Percentiles rank a stretch among this genome's conserved stretches.
Evolutionary conservation across 805 yeast genomes (phyloP).

Genomic region (Lipomyces orientalis): DNA sequence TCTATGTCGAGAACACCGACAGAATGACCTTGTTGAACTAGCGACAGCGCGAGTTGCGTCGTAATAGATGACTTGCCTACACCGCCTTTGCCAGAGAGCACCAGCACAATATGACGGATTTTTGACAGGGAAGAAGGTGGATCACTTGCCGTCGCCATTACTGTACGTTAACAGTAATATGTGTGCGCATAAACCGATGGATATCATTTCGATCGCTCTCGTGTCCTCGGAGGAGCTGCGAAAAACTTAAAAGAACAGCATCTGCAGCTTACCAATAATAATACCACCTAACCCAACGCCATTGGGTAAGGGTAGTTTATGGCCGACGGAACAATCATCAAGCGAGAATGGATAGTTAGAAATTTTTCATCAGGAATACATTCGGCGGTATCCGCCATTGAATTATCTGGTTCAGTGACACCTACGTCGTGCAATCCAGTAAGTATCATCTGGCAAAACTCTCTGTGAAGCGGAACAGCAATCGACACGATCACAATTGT

Average conservation of each 20-base stretch:
- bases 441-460: too few relatives aligned
- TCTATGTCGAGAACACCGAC: conserved; percentile 98
- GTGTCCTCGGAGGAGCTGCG: neutral
- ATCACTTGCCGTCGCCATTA: conserved; percentile 2
- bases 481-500: too few relatives aligned
- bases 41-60: conserved; percentile 86
- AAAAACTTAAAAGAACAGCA: too few relatives aligned
- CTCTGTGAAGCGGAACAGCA: too few relatives aligned
- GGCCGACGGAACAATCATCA: too few relatives aligned
- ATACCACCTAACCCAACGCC: neutral
- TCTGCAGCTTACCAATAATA: neutral
- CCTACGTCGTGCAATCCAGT: too few relatives aligned
- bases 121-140: conserved; percentile 48
- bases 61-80: conserved; percentile 97
- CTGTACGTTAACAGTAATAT: neutral
- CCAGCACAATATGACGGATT: conserved; percentile 77
- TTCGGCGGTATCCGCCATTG: too few relatives aligned
- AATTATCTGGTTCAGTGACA: too few relatives aligned
- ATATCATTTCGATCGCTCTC: too few relatives aligned
- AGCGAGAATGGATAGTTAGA: too few relatives aligned
- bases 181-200: too few relatives aligned
- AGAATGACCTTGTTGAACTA: conserved; percentile 69
- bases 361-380: too few relatives aligned
- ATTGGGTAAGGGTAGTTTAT: neutral
- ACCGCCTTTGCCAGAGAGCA: conserved; percentile 95